Evolutionary conservation across 352 stramenopile species (phyloP).

Genomic region (Phytophthora meadii): DNA sequence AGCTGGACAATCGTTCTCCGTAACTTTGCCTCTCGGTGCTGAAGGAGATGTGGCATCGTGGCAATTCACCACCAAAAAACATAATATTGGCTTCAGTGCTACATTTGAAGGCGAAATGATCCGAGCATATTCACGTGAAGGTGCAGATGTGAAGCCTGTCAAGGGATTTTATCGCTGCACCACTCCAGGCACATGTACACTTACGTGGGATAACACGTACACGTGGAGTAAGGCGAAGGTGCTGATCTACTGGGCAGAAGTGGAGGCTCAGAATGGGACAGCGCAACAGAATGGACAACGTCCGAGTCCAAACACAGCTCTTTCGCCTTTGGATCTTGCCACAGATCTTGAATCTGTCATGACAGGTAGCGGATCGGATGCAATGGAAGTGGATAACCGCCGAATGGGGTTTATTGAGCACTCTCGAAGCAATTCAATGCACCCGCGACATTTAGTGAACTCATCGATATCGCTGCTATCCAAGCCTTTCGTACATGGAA

Average conservation of each 20-base stretch:
- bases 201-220: constrained; percentile 88
- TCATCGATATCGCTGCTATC: constrained; percentile 78
- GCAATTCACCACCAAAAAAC: constrained; percentile 84
- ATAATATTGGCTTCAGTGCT: constrained; percentile 85
- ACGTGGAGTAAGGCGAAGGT: constrained; percentile 83
- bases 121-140: constrained; percentile 72
- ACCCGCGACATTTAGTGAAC: constrained; percentile 72
- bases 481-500: constrained; percentile 61
- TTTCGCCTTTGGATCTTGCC: constrained; percentile 16
- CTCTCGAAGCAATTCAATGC: constrained; percentile 58
- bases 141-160: constrained; percentile 62
- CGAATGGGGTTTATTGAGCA: constrained; percentile 76
- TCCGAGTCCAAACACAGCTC: constrained; percentile 1
- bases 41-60: constrained; percentile 62
- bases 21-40: constrained; percentile 53
- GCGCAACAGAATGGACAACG: constrained; percentile 23
- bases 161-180: constrained; percentile 70
- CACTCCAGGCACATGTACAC: constrained; percentile 56
- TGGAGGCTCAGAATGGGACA: constrained; percentile 45
- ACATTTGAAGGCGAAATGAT: constrained; percentile 70
- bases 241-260: constrained; percentile 79
- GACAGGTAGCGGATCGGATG: constrained; percentile 10
- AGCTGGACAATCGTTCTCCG: constrained; percentile 73
- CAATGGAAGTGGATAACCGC: constrained; percentile 43
- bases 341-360: constrained; percentile 4